Evolutionary conservation across 225 moss, liverwort and hornwort species (phyloP), one percentile per base, ranked within the genome.

Genomic region (Polytrichum commune): DNA sequence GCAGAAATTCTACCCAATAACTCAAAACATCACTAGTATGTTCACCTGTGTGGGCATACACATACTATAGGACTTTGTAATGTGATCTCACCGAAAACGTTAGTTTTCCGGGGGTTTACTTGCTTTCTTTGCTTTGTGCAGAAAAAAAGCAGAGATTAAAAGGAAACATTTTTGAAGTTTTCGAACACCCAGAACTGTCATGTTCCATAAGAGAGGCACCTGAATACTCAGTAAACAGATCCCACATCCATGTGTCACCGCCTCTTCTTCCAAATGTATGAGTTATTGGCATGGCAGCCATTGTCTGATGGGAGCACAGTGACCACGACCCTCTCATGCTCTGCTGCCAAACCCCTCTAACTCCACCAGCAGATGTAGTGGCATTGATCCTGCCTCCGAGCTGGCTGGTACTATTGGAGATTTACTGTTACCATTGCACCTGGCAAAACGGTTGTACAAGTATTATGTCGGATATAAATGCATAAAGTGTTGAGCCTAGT

Each of bases 191-290:
- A 20, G 58, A 58, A 20, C 20, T 58, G 24, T 58, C 7, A 20
- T 20, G 5, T 1, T 58, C 24, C 58, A 22, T 7, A 58, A 58
- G 58, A 8, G 1, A 58, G 62, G 72, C 78, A 86, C 97, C 97
- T 85, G 91, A 85, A 69, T 92, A 97, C 73, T 94, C 87, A 18
- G 79, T 74, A 73, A 87, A 94, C 61, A 94, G 85, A 1, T 94
- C 90, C 86, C 88, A 84, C 91, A 92, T 90, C 27, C 84, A 82
- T 26, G 84, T 85, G 73, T 92, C 97, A 56, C 94, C 92, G 27
- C 80, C 75, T 64, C 81, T 84, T 33, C 91, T 89, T 54, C 83
- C 89, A 68, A 74, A 69, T 32, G 73, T 83, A 62, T 86, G 90
- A 64, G 86, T 63, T 58, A 77, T 60, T 55, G 84, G 86, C 77